A percentile compares a stretch with the other conserved stretches of the same genome.
Conservation (phyloP, 2,329 filamentous ascomycete species). For the Exophiala oligosperma region DNA sequence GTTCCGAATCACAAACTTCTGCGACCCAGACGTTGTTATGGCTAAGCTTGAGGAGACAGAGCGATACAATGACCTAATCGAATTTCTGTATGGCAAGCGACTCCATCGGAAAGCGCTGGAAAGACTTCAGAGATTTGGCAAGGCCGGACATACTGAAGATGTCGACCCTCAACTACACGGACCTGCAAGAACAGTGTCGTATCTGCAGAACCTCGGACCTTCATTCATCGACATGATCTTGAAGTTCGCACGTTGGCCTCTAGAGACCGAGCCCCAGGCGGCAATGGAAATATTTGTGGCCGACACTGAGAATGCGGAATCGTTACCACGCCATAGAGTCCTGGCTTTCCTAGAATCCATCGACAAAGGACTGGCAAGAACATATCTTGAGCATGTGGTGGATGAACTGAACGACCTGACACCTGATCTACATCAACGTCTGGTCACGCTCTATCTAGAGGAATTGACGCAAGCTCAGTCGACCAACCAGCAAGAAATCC, state of each 20-base stretch:
- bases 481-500: conserved; percentile 58
- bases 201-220: conserved; percentile 84
- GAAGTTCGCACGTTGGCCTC: conserved; percentile 86
- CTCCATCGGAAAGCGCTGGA: conserved; percentile 85
- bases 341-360: conserved; percentile 71
- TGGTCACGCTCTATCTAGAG: conserved; percentile 72
- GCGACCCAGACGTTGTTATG: conserved; percentile 92
- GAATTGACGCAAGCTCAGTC: conserved; percentile 43
- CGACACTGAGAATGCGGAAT: conserved; percentile 93
- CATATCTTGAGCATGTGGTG: conserved; percentile 89
- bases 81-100: conserved; percentile 95
- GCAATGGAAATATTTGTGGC: conserved; percentile 93
- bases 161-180: conserved; percentile 65
- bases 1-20: conserved; percentile 96
- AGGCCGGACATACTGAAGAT: conserved; percentile 45
- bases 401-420: conserved; percentile 80
- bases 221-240: conserved; percentile 88
- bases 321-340: conserved; percentile 74
- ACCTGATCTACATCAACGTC: conserved; percentile 80
- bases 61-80: conserved; percentile 90
- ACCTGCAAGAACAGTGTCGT: conserved; percentile 78
- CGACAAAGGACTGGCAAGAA: conserved; percentile 69
- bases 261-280: conserved; percentile 68
- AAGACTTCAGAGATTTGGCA: conserved; percentile 78
- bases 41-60: conserved; percentile 86